A percentile compares a stretch with the other conserved stretches of the same genome.
Conservation (phyloP, 768 basidiomycete species). For the Chalciporus pseudorubinellus region DNA sequence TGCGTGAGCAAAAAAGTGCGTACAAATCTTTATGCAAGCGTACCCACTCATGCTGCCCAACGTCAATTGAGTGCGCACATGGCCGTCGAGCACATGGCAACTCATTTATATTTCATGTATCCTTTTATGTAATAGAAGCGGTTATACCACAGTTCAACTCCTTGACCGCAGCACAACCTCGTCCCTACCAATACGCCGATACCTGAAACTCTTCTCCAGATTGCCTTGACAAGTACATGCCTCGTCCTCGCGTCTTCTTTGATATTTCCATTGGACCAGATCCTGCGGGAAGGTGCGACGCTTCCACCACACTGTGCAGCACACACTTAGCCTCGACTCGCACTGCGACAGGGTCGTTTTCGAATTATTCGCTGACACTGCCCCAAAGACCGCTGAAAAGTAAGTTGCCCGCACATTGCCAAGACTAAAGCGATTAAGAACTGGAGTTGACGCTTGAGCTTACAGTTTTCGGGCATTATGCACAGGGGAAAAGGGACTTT, state of each 20-base stretch:
- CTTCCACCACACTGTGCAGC: not conserved
- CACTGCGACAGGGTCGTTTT: constrained; percentile 54
- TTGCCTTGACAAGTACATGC: constrained; percentile 35
- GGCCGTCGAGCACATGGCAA: too few relatives aligned
- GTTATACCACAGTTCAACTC: too few relatives aligned
- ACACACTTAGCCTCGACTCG: constrained; percentile 7
- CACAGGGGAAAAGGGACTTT: constrained; percentile 82
- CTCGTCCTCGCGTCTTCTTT: constrained; percentile 63
- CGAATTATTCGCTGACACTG: constrained; percentile 70
- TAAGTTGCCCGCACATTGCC: constrained; percentile 30
- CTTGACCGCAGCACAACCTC: too few relatives aligned
- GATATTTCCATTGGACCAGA: constrained; percentile 56
- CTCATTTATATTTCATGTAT: too few relatives aligned
- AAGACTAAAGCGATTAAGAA: not conserved
- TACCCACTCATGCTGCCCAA: too few relatives aligned
- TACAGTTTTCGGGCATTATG: constrained; percentile 79
- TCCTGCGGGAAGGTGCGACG: constrained; percentile 52
- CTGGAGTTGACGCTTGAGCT: constrained; percentile 10
- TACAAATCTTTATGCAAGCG: too few relatives aligned
- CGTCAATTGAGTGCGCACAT: too few relatives aligned
- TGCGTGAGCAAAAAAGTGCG: too few relatives aligned
- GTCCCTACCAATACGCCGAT: too few relatives aligned
- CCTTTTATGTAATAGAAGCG: too few relatives aligned
- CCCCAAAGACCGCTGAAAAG: constrained; percentile 83
- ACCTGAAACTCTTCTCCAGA: too few relatives aligned